Evolutionary conservation across 116 monocot species (phyloP).

Genomic region (Phalaenopsis hybrid): DNA sequence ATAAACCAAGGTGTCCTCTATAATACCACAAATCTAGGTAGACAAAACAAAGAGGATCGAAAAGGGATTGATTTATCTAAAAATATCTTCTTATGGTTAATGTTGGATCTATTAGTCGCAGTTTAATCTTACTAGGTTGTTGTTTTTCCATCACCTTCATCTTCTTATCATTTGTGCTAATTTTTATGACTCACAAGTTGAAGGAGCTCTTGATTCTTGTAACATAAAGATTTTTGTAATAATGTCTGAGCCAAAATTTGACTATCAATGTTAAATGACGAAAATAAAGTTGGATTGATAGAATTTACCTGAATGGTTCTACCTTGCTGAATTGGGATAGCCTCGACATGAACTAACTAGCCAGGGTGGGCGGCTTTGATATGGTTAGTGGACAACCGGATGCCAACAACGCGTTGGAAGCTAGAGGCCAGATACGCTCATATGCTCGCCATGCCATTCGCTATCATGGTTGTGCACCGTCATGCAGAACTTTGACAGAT

Average conservation of each 20-base stretch:
- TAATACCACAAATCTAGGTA: no score
- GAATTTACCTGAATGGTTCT: slow-evolving; percentile 39
- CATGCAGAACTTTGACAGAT: slow-evolving; percentile 41
- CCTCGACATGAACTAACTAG: slow-evolving; percentile 33
- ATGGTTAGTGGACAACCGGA: slow-evolving; percentile 55
- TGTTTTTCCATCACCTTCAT: not conserved
- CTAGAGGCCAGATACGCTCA: slow-evolving; percentile 47
- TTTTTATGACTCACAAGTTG: not conserved
- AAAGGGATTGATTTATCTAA: no score
- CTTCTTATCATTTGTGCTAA: not conserved
- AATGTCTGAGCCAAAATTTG: not conserved
- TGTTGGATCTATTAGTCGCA: not conserved
- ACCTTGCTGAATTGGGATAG: slow-evolving; percentile 38
- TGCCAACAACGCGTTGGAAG: slow-evolving; percentile 35
- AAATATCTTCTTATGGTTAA: no score
- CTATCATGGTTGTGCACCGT: slow-evolving; percentile 57
- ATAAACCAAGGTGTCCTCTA: no score
- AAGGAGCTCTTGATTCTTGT: not conserved
- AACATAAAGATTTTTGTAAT: not conserved
- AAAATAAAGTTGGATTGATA: not conserved
- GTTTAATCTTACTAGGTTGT: not conserved
- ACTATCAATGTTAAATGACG: not conserved
- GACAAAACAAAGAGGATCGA: no score
- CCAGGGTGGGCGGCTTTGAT: slow-evolving; percentile 30
- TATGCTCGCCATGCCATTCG: slow-evolving; percentile 48